phyloP scores from a whole-genome alignment of 164 flowering plant species.

The Liquidambar formosana region DNA sequence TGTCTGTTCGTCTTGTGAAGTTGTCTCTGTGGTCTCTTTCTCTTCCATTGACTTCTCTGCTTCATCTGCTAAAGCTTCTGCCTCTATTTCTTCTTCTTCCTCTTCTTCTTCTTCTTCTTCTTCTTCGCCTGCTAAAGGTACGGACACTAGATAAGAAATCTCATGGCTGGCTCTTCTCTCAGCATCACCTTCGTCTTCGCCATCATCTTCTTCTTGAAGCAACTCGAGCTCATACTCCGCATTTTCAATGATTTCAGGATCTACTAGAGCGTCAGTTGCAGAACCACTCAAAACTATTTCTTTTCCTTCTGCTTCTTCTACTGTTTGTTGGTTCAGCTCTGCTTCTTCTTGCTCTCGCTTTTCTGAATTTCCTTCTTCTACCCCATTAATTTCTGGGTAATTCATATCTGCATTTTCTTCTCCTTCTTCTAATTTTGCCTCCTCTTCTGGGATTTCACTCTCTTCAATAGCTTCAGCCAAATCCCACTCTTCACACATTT shows the following conservation, averaged over 20 bases:
- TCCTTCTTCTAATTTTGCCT: not conserved
- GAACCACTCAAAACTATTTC: constrained; percentile 2
- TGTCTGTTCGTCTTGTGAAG: constrained; percentile 11
- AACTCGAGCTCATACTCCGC: constrained; percentile 6
- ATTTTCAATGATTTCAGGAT: constrained; percentile 18
- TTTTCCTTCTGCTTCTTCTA: constrained; percentile 9
- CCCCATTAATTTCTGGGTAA: not conserved
- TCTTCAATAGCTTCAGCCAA: constrained; percentile 12
- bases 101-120: constrained; percentile 16
- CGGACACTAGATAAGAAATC: not conserved
- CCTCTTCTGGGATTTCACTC: constrained; percentile 6
- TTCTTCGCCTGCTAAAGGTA: constrained; percentile 14
- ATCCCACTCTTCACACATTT: constrained; percentile 14
- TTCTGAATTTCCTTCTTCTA: constrained; percentile 6
- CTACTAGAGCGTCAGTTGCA: constrained; percentile 17
- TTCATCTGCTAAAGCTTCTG: constrained; percentile 1
- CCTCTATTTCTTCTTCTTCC: constrained; percentile 9
- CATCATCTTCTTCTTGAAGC: constrained; percentile 15
- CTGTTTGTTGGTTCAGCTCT: not conserved
- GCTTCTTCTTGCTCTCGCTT: constrained; percentile 8
- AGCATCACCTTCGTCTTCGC: constrained; percentile 13
- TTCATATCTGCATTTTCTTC: not conserved
- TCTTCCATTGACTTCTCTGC: constrained; percentile 10
- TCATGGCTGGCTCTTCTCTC: constrained; percentile 2
- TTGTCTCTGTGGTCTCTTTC: not conserved